Evolutionary conservation across 805 yeast genomes (phyloP).

Genomic region (Ogataea degrootiae): DNA sequence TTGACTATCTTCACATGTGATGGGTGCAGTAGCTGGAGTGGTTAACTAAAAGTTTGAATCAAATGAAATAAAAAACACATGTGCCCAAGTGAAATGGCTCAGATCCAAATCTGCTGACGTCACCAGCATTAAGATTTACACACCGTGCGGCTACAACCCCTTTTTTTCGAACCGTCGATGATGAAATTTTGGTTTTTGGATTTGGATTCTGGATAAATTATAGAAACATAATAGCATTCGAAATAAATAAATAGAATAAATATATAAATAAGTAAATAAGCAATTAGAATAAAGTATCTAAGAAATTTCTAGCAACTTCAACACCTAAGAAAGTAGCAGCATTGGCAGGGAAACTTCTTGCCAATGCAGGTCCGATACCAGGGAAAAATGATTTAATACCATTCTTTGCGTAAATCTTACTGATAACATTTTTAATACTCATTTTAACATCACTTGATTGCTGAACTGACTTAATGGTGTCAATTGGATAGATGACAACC

Average conservation of each 20-base stretch:
- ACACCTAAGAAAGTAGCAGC: constrained; percentile 99
- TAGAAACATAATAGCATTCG: neutral
- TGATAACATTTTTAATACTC: constrained; percentile 62
- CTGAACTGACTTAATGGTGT: constrained; percentile 83
- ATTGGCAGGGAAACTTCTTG: constrained; percentile 95
- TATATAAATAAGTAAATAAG: neutral
- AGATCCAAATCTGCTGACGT: too few species aligned
- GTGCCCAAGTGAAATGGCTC: too few species aligned
- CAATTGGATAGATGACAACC: constrained; percentile 93
- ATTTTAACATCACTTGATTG: constrained; percentile 55
- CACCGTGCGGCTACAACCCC: too few species aligned
- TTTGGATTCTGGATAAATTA: neutral
- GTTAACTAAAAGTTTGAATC: too few species aligned
- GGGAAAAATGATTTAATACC: constrained; percentile 95
- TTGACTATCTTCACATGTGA: too few species aligned
- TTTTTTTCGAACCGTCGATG: neutral
- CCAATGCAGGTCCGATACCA: constrained; percentile 92
- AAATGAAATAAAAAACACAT: too few species aligned
- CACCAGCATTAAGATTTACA: too few species aligned
- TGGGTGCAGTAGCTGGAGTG: too few species aligned
- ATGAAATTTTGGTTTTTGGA: neutral
- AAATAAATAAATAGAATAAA: neutral
- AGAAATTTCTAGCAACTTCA: constrained; percentile 54
- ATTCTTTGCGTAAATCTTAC: constrained; percentile 63
- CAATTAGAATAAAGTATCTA: constrained; percentile 7